Conservation (phyloP, 2,329 filamentous ascomycete species). For the Aspergillus luchuensis region DNA sequence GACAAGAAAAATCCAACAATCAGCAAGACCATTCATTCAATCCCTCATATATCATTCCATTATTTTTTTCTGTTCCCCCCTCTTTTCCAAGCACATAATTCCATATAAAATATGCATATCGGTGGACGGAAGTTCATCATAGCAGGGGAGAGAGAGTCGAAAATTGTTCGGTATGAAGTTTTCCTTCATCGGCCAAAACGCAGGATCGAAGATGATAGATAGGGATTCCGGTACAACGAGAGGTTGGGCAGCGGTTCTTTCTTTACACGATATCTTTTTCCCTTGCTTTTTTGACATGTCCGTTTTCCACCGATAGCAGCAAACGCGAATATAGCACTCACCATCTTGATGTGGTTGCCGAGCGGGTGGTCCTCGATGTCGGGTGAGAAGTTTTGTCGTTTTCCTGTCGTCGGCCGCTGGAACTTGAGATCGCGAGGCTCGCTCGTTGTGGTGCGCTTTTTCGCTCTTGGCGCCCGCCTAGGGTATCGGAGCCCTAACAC, state of each 20-base stretch:
- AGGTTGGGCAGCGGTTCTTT: conserved; percentile 2
- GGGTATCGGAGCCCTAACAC: conserved; percentile 48
- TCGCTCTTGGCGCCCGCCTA: conserved; percentile 41
- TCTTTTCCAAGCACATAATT: conserved; percentile 8
- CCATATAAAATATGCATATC: not conserved
- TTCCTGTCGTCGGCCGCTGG: conserved; percentile 40
- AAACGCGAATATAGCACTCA: conserved; percentile 36
- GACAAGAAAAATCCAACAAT: conserved; percentile 27
- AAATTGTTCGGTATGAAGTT: conserved; percentile 9
- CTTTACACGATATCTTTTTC: conserved; percentile 1
- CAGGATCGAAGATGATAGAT: conserved; percentile 10
- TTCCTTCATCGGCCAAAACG: conserved; percentile 4
- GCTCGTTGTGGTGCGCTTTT: conserved; percentile 43
- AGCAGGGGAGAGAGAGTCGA: not conserved
- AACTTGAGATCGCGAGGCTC: conserved; percentile 33
- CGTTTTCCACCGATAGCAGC: conserved; percentile 10
- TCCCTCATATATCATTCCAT: conserved; percentile 4
- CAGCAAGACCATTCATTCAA: conserved; percentile 27
- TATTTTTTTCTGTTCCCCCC: not conserved
- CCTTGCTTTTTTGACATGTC: not conserved
- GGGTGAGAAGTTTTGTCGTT: conserved; percentile 42
- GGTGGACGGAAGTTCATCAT: not conserved
- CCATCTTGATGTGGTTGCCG: conserved; percentile 51
- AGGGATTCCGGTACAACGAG: conserved; percentile 13
- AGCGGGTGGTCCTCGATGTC: conserved; percentile 45